Conservation (phyloP, 768 basidiomycete species). For the Boletus coccyginus region DNA sequence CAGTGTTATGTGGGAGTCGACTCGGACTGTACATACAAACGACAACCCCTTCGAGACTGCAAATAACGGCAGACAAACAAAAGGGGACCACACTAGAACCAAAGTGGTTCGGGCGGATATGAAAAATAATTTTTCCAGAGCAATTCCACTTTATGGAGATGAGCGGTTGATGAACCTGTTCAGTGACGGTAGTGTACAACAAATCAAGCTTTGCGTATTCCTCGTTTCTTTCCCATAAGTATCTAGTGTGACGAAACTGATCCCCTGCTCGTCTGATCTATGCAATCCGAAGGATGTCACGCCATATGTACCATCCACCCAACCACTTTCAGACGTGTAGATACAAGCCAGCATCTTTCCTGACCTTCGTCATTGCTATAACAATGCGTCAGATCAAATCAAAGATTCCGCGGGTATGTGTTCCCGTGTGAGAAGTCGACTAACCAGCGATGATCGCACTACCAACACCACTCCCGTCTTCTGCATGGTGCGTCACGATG, state of each 20-base stretch:
- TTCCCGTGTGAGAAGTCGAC: conserved; percentile 17
- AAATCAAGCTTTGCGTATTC: background rate
- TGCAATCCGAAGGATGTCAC: background rate
- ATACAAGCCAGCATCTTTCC: conserved; percentile 66
- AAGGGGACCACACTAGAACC: background rate
- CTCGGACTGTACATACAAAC: too few relatives aligned
- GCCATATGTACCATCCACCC: background rate
- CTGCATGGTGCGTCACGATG: conserved; percentile 36
- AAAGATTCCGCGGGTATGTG: background rate
- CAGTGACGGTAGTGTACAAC: conserved; percentile 15
- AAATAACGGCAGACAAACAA: background rate
- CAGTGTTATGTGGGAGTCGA: too few relatives aligned
- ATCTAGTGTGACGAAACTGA: conserved; percentile 4
- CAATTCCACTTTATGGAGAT: background rate
- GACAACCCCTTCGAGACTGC: background rate
- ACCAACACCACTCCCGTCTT: conserved; percentile 81
- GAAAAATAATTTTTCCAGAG: background rate
- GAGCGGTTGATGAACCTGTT: background rate
- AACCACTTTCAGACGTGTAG: conserved; percentile 39
- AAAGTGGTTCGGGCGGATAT: background rate
- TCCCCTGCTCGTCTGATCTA: background rate
- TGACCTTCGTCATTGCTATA: conserved; percentile 84
- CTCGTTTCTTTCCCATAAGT: background rate
- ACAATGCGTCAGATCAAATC: background rate
- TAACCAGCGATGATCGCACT: conserved; percentile 91